Base-by-base conservation (phyloP, 805 yeast species). In the Lachancea nothofagi region DNA sequence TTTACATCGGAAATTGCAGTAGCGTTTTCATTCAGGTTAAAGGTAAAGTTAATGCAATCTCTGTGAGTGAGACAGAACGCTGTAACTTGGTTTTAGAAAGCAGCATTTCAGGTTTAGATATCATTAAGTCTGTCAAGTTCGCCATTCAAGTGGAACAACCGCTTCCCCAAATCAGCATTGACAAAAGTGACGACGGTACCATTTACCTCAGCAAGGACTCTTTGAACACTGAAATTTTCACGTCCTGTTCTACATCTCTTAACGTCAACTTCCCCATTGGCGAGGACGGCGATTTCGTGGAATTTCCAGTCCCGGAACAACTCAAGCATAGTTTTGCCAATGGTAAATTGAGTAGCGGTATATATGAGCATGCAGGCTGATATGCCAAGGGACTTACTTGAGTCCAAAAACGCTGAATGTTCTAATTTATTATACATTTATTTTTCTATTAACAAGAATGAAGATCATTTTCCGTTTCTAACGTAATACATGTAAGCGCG, bases 401-500 rank as follows among this genome's bases (percentile, higher is more conserved):
- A 10, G 29, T 6, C n/a, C 7, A n/a, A 7, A 13, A 27, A 27
- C n/a, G 7, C 18, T 18, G 18, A 21, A 10, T 9, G 21, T 7
- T 13, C 14, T 31, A 15, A n/a, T 24, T n/a, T 33, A 33, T 15
- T 33, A 33, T 33, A 33, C 36, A 33, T 8, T 35, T 27, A 27
- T 8, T 35, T 35, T 30, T 22, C 31, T 35, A 27, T 35, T 35
- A 19, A 35, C 38, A 35, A 20, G 38, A 27, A 26, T 25, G 12
- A 26, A 20, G 33, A 8, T 46, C 47, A 62, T 58, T 62, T 69
- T 40, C 89, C 85, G 57, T 76, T 79, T 72, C 88, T 80, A 36
- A 77, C 77, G 66, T 90, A 90, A 76, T 81, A 88, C 93, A 88
- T 83, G 71, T 84, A 89, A 29, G 97, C 96, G 62, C 95, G 78